phyloP scores from a whole-genome alignment of 2,329 filamentous ascomycete species.

The Bimuria novae-zelandiae region DNA sequence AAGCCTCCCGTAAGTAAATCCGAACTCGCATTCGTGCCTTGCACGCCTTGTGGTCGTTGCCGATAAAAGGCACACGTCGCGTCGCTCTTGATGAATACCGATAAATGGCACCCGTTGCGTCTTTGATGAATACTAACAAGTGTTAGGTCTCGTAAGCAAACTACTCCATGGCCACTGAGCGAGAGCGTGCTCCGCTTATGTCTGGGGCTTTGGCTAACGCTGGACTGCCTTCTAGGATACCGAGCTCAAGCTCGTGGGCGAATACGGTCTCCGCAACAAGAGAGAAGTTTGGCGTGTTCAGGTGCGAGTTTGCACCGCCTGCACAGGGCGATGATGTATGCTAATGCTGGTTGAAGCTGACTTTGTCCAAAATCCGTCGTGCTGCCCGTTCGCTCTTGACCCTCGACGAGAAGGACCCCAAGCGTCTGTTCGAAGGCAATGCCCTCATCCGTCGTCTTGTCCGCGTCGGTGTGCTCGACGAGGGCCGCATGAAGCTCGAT shows the following conservation, averaged over 20 bases:
- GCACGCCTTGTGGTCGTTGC: no score
- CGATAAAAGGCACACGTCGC: no score
- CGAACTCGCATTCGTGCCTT: no score
- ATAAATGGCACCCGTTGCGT: no score
- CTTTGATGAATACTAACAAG: neutral
- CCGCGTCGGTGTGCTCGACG: constrained; percentile 98
- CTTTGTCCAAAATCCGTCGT: constrained; percentile 99
- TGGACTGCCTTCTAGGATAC: constrained; percentile 86
- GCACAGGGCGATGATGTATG: no score
- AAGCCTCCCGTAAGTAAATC: constrained; percentile 99
- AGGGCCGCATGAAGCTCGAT: constrained; percentile 99
- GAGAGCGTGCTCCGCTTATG: constrained; percentile 97
- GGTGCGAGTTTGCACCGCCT: no score
- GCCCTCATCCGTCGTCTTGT: constrained; percentile 99
- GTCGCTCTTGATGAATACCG: no score
- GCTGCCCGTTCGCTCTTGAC: constrained; percentile 99
- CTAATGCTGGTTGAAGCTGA: no score
- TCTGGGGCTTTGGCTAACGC: constrained; percentile 77
- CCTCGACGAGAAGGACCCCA: constrained; percentile 99
- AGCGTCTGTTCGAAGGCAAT: constrained; percentile 99
- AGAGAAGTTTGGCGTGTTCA: constrained; percentile 99
- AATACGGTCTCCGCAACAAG: constrained; percentile 99
- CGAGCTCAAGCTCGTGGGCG: constrained; percentile 99
- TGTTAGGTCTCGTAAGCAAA: neutral
- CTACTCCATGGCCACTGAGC: constrained; percentile 87